These are phyloP conservation scores for Drechslerella dactyloides DNA, from an alignment of 2,329 filamentous ascomycete species.

Conservation along the genomic window DNA sequence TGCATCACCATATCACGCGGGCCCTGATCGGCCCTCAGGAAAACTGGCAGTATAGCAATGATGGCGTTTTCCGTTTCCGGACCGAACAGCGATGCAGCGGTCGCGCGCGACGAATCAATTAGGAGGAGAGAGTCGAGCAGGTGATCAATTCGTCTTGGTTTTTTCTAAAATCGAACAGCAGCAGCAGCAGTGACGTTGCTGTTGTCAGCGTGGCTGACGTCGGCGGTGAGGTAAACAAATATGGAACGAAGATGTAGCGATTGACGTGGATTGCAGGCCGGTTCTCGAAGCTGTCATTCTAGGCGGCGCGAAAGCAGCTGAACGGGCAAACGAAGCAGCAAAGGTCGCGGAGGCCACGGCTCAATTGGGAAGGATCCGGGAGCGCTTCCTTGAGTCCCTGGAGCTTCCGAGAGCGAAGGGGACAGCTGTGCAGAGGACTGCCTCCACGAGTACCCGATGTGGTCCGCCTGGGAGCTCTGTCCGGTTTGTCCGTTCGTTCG, in stretches of 20 bases:
- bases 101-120: slow-evolving; percentile 33
- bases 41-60: slow-evolving; percentile 29
- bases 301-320: slow-evolving; percentile 40
- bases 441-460: slow-evolving; percentile 12
- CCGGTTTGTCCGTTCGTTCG: slow-evolving; percentile 19
- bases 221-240: slow-evolving; percentile 19
- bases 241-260: slow-evolving; percentile 39
- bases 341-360: slow-evolving; percentile 13
- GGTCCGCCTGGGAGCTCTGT: slow-evolving; percentile 7
- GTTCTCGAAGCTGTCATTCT: slow-evolving; percentile 47
- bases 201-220: slow-evolving; percentile 21
- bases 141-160: slow-evolving; percentile 46
- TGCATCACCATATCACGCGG: slow-evolving; percentile 51
- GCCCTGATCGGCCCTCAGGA: slow-evolving; percentile 42
- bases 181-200: slow-evolving; percentile 44
- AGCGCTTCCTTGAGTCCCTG: slow-evolving; percentile 20
- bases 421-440: slow-evolving; percentile 16
- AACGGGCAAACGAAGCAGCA: slow-evolving; percentile 28
- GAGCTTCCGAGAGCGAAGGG: slow-evolving; percentile 32
- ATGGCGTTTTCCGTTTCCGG: slow-evolving; percentile 15
- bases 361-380: slow-evolving; percentile 37
- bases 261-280: slow-evolving; percentile 51
- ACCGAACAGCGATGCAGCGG: slow-evolving; percentile 2
- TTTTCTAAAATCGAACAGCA: slow-evolving; percentile 38
- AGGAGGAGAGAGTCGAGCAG: slow-evolving; percentile 28